Evolutionary conservation across 495 filamentous ascomycete species (phyloP), one percentile per base, ranked within the genome.

Genomic region (Penicillium salamii): DNA sequence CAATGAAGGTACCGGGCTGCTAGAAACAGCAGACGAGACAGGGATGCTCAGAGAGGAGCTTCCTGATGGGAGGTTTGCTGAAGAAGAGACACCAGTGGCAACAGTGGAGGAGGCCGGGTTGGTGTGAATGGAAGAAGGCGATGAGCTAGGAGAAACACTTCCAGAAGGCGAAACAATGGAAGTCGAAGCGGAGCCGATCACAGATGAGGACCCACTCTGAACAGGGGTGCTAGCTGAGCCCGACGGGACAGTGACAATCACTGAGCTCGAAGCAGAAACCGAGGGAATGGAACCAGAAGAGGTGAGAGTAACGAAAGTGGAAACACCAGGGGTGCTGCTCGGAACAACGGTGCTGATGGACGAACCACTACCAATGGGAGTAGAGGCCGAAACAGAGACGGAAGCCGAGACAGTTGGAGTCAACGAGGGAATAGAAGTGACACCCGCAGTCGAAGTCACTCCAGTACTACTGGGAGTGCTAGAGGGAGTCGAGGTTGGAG

Each of bases 221-320:
- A 11, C 35, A 43, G 45, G 28, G 19, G 35, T 40, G 24, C 17
- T 45, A n/a, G 28, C 26, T 37, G 31, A 49, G 14, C 40, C 29
- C 2, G 46, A 50, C 18, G 42, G 33, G 31, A 46, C 32, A 46
- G 33, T 50, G 20, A 26, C 28, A 18, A 28, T 40, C 1, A 29
- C 38, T 12, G 45, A 40, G 17, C 36, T 44, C 21, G 55, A 50
- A n/a, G 47, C 14, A 46, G 43, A 29, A 1, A 19, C 29, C 1
- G 43, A 18, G 2, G 43, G 32, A 20, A 26, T 13, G 15, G 44
- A 38, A 5, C 23, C 21, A 13, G 21, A 45, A 26, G 46, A 46
- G 19, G 44, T 26, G 11, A 43, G 39, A 9, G 52, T 58, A 37
- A 54, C 43, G 37, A 58, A 57, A 20, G 54, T 54, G 29, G 57